Conservation (phyloP, 208 protist genomes). For the Acanthamoeba triangularis region DNA sequence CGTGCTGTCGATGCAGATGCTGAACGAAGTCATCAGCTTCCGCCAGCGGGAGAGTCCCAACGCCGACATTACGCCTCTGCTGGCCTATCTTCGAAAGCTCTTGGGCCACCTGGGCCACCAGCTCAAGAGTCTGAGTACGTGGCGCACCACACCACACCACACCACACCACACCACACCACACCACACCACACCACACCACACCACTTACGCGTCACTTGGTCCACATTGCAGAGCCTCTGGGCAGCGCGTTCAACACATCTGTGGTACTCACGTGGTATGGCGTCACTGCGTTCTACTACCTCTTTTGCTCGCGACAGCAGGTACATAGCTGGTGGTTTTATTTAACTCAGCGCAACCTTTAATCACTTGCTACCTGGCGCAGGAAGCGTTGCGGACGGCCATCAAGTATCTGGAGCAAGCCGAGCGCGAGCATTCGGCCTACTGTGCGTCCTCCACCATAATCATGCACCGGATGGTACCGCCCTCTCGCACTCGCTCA, state of each 20-base stretch:
- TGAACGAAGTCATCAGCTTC: background rate
- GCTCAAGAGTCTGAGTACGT: background rate
- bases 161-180: no score
- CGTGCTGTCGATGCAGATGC: constrained; percentile 4
- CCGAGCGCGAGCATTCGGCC: constrained; percentile 3
- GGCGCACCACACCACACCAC: background rate
- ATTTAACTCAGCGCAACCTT: no score
- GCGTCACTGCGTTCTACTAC: background rate
- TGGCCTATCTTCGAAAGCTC: background rate
- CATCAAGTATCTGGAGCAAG: background rate
- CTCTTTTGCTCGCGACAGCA: background rate
- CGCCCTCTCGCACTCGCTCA: no score
- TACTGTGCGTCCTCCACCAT: constrained; percentile 14
- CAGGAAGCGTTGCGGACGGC: background rate
- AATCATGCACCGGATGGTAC: background rate
- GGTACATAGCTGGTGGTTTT: no score
- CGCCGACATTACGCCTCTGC: background rate
- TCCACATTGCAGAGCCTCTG: background rate
- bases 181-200: no score
- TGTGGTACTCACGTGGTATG: background rate
- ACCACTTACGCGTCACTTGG: background rate
- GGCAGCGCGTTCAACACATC: background rate
- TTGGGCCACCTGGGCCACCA: background rate
- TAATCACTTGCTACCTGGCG: background rate
- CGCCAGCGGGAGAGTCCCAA: background rate